These are phyloP conservation scores for Leccinellum albellum DNA, from an alignment of 768 basidiomycete genomes.

Conservation along the genomic window DNA sequence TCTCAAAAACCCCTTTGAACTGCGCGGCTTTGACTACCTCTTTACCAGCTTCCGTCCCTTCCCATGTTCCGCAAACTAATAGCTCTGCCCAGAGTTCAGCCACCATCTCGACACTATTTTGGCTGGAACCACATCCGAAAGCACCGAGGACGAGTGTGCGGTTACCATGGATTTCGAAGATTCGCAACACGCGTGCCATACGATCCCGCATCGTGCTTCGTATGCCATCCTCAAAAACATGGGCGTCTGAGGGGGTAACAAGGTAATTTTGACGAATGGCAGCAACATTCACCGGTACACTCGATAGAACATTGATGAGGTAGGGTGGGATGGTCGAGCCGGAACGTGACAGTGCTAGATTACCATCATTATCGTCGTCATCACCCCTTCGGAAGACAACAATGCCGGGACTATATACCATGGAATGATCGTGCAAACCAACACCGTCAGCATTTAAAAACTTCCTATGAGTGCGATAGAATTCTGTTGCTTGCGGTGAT, in stretches of 20 bases:
- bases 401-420: constrained; percentile 45
- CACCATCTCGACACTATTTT: constrained; percentile 40
- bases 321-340: constrained; percentile 37
- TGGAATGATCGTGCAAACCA: constrained; percentile 44
- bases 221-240: constrained; percentile 38
- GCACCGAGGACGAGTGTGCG: constrained; percentile 40
- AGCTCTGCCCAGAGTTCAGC: constrained; percentile 46
- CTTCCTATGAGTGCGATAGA: constrained; percentile 39
- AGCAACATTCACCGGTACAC: constrained; percentile 42
- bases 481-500: constrained; percentile 32
- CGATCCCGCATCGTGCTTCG: constrained; percentile 43
- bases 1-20: constrained; percentile 41
- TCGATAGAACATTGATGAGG: constrained; percentile 37
- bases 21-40: constrained; percentile 24
- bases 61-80: constrained; percentile 33
- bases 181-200: constrained; percentile 44
- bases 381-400: constrained; percentile 41
- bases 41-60: constrained; percentile 18
- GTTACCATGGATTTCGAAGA: constrained; percentile 41
- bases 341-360: constrained; percentile 5
- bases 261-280: constrained; percentile 37
- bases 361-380: constrained; percentile 16
- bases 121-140: constrained; percentile 42
- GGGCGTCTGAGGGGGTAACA: constrained; percentile 31
- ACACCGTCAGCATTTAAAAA: constrained; percentile 35